Base-by-base conservation (phyloP, 257 asterid genomes). In the Solanum pennellii region DNA sequence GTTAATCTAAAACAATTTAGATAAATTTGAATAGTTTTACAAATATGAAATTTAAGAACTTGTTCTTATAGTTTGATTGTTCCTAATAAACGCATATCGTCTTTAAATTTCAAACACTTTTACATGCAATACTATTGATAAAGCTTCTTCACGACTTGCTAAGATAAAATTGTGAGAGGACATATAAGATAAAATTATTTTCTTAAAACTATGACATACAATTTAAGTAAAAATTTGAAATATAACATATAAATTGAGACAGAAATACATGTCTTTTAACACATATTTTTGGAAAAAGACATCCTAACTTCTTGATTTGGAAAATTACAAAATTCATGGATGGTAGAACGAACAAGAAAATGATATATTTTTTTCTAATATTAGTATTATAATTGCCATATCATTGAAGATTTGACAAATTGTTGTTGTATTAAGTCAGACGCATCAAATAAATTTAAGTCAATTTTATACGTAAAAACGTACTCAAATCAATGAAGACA, bases 241-340 rank as follows among this genome's bases (percentile, higher is more conserved):
- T 6, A 31, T 31, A 3, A 68, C 9, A 68, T 20, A 15, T 29
- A 14, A 69, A 27, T 29, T 14, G 23, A 3, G 35, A 7, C 3
- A 29, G 21, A 69, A 29, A 13, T 7, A 69, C 5, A 27, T 15
- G 3, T 31, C n/a, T 69, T 69, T 23, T 73, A 82, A 83, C 27
- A 44, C 42, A 13, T n/a, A 13, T 16, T 77, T 77, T 66, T 83
- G 65, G 12, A 69, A 88, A 60, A 79, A 18, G 31, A 11, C 65
- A 88, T 21, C 71, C 6, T 7, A 59, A 31, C 35, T 86, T 83
- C 72, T 83, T 66, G 91, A 87, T 83, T 66, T 66, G 88, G 89
- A 76, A 35, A 44, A 65, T 45, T 71, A 65, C 60, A 71, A 86
- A n/a, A 68, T 80, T 13, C 29, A 86, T 21, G n/a, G 44, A 72